Evolutionary conservation across 805 yeast species (phyloP).

Genomic region (Suhomyces sp.): DNA sequence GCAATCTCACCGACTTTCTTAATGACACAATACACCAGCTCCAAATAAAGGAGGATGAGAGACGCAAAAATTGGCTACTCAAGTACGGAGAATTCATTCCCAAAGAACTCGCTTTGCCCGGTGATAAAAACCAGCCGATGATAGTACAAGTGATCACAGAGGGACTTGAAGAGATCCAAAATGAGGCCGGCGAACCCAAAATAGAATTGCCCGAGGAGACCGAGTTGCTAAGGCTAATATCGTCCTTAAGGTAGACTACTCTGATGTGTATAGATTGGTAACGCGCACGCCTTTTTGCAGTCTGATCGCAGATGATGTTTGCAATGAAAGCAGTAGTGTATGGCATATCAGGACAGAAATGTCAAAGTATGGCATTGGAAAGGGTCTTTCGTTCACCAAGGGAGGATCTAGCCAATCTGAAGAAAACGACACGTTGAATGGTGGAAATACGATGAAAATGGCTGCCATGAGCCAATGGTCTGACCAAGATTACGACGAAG

Average conservation of each 20-base stretch:
- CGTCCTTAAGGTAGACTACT: neutral
- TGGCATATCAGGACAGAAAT: neutral
- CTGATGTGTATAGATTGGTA: neutral
- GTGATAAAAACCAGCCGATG: constrained; percentile 33
- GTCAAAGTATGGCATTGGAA: constrained; percentile 4
- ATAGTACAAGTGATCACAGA: constrained; percentile 43
- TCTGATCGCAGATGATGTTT: neutral
- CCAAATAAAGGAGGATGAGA: constrained; percentile 32
- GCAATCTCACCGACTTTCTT: constrained; percentile 30
- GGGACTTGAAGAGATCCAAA: constrained; percentile 29
- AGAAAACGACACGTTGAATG: neutral
- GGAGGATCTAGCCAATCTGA: neutral
- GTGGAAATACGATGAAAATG: neutral
- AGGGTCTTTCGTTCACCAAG: constrained; percentile 11
- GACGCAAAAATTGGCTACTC: constrained; percentile 35
- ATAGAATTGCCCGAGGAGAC: constrained; percentile 17
- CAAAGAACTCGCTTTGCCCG: constrained; percentile 37
- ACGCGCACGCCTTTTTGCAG: constrained; percentile 1
- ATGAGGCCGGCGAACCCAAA: constrained; percentile 7
- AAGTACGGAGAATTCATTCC: constrained; percentile 43
- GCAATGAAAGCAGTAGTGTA: neutral
- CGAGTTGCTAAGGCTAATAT: constrained; percentile 21
- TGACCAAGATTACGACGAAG: constrained; percentile 17
- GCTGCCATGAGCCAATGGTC: constrained; percentile 3
- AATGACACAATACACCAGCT: constrained; percentile 29